Conservation (phyloP, 345 rosid genomes). For the Carallia brachiata region DNA sequence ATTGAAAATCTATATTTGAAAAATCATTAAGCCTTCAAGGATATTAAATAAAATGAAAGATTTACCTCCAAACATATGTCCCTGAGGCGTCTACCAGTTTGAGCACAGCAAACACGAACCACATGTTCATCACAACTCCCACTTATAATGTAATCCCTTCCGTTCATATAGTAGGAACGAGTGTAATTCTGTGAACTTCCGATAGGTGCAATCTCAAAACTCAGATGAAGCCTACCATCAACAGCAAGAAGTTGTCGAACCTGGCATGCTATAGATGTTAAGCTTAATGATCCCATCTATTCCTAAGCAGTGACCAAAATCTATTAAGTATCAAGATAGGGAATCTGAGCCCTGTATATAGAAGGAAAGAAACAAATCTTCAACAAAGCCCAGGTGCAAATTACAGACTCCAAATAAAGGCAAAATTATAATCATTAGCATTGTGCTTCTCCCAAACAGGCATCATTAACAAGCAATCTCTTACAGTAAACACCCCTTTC, state of each 20-base stretch:
- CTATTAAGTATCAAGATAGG: neutral
- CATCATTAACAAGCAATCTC: too few relatives aligned
- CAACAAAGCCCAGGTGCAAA: neutral
- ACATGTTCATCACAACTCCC: constrained; percentile 92
- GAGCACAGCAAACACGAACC: constrained; percentile 91
- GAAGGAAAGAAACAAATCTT: neutral
- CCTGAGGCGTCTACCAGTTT: constrained; percentile 94
- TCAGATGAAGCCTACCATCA: constrained; percentile 81
- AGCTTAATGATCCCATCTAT: neutral
- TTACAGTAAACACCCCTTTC: neutral
- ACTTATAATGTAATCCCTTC: constrained; percentile 85
- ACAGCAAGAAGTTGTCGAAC: constrained; percentile 84
- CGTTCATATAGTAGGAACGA: constrained; percentile 90
- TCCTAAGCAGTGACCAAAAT: neutral
- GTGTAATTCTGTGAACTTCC: constrained; percentile 89
- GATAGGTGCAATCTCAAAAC: constrained; percentile 65
- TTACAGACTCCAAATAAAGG: too few relatives aligned
- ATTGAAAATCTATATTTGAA: neutral
- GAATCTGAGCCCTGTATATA: neutral
- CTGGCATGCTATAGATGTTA: constrained; percentile 40
- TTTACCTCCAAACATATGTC: constrained; percentile 87
- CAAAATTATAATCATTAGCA: too few relatives aligned
- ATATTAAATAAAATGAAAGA: neutral
- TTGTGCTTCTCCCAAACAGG: too few relatives aligned
- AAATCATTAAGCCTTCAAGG: neutral